Evolutionary conservation across 495 filamentous ascomycete species (phyloP).

Genomic region (Annulohypoxylon moriforme): DNA sequence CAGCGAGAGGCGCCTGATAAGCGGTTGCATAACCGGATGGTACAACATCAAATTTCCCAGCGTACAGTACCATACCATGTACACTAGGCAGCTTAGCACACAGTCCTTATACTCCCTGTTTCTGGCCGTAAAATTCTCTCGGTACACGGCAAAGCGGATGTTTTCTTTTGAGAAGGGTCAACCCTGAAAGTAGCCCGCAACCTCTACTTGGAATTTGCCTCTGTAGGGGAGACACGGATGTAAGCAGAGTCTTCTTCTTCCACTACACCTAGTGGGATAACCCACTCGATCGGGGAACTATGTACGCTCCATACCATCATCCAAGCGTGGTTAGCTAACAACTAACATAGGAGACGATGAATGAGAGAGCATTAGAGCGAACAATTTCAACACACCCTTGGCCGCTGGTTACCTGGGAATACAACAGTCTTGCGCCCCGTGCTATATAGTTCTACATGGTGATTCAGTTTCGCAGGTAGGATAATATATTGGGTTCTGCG

Average conservation of each 20-base stretch:
- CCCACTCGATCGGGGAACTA: neutral
- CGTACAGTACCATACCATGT: too few relatives aligned
- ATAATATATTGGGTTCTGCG: neutral
- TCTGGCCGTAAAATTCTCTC: constrained; percentile 1
- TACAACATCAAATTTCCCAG: neutral
- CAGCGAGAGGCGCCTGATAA: constrained; percentile 6
- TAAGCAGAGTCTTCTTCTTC: neutral
- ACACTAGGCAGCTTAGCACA: neutral
- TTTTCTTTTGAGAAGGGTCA: constrained; percentile 19
- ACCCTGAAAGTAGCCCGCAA: constrained; percentile 10
- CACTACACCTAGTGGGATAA: neutral
- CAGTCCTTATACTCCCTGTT: neutral
- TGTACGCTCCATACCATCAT: constrained; percentile 2
- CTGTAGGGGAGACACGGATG: neutral
- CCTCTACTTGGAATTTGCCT: constrained; percentile 4
- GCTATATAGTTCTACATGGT: neutral
- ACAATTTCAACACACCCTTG: neutral
- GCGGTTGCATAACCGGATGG: neutral
- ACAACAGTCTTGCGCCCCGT: neutral
- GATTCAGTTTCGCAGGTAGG: neutral
- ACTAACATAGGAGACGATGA: too few relatives aligned
- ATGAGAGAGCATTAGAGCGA: too few relatives aligned
- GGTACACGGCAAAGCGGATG: neutral
- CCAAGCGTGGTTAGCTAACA: neutral
- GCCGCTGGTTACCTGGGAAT: constrained; percentile 6